phyloP scores from a whole-genome alignment of 2,329 filamentous ascomycete genomes.

The Beauveria asiatica region DNA sequence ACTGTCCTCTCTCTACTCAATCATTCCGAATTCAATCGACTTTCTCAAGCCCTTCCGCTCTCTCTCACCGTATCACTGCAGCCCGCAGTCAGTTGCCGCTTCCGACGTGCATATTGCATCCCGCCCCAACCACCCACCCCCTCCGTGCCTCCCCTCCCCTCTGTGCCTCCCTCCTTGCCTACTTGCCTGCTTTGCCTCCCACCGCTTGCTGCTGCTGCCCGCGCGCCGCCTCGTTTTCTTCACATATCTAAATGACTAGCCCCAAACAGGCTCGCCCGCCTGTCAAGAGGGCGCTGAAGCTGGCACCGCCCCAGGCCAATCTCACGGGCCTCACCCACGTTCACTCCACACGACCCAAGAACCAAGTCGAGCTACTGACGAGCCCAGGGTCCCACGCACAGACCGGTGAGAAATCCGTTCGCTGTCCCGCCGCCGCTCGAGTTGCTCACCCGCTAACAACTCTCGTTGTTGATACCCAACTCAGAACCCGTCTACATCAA shows the following conservation, averaged over 20 bases:
- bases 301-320: background rate
- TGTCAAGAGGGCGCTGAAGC: constrained; percentile 11
- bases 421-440: background rate
- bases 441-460: background rate
- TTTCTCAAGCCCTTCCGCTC: background rate
- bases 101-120: background rate
- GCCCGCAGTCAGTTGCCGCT: background rate
- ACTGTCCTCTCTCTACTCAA: background rate
- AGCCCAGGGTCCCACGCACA: constrained; percentile 11
- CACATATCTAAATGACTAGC: constrained; percentile 12
- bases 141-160: background rate
- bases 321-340: background rate
- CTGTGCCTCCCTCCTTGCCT: no score
- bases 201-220: background rate
- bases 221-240: constrained; percentile 1
- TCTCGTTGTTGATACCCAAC: background rate
- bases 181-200: background rate
- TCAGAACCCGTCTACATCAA: constrained; percentile 14
- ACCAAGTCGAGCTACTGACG: constrained; percentile 7
- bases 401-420: constrained; percentile 8
- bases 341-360: constrained; percentile 10
- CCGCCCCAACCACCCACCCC: background rate
- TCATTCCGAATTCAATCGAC: background rate
- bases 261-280: constrained; percentile 9
- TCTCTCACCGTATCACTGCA: background rate